Evolutionary conservation across 2,329 filamentous ascomycete genomes (phyloP), one percentile per base, ranked within the genome.

Genomic region (Aspergillus novofumigatus): DNA sequence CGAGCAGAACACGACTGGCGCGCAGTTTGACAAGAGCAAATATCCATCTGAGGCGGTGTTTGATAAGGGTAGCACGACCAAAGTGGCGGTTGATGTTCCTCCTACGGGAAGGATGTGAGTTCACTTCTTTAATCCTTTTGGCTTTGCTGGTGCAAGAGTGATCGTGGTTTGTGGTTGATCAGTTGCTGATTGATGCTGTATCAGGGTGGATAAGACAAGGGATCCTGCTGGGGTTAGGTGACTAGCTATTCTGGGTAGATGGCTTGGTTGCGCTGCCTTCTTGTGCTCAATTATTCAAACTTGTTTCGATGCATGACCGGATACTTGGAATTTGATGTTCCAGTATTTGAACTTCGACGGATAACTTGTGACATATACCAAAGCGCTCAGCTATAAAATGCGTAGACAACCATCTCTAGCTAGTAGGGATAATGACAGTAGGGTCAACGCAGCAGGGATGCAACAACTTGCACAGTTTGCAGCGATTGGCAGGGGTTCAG

Each of bases 31-130:
- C 21, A 29, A 49, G 44, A 41, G 52, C 26, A 21, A 47, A 17
- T 26, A 11, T 20, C n/a, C 44, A 14, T 10, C 44, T 14, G 41
- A 25, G 26, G 44, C 32, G 17, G 52, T 48, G 17, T 29, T 23
- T 8, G 52, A 53, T 32, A 53, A 53, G 29, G 44, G 29, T 38
- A 47, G 52, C 35, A 53, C 52, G 29, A 29, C 28, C 20, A 53
- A 53, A 29, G 28, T 32, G 29, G 20, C 44, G 23, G 44, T 28
- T 47, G 44, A 49, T 47, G 23, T 7, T 47, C 44, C 21, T 26
- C 44, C 44, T 47, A 14, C 44, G 14, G 23, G 20, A 10, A 47
- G 17, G 21, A 47, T 47, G 44, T 47, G 23, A 47, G 44, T 47
- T 11, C 20, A 23, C 6, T 11, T 8, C n/a, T 26, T 23, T 21